Evolutionary conservation across 1,284 basidiomycete genomes (phyloP), one percentile per base, ranked within the genome.

Genomic region (Neotropicomus parvogracilis): DNA sequence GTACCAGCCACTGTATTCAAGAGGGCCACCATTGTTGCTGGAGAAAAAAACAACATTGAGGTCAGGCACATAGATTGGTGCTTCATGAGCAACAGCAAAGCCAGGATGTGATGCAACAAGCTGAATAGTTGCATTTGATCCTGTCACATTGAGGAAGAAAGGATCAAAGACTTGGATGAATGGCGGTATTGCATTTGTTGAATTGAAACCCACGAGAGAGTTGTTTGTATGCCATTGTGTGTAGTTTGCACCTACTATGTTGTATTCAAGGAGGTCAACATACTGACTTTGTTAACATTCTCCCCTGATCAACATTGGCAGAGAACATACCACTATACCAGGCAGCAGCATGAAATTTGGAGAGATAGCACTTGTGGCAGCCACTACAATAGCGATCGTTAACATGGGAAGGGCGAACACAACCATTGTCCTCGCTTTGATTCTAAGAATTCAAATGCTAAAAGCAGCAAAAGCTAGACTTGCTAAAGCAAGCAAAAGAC

Each of bases 41-140:
- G 69, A 59, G 46, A 80, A 80, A 59, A 74, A 78, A 7, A 89
- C 68, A 50, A 81, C 76, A 55, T 87, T 77, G n/a, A 79, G 82
- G n/a, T 68, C 70, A 1, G 79, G 68, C 12, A 77, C 66, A 66
- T 81, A 88, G 1, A 87, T 74, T 0, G 81, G 81, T 4, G 85
- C 87, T 65, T 90, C 87, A 57, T 89, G 87, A 16, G 85, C 86
- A 54, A 87, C 79, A 0, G 83, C 79, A 58, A 79, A 85, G 12
- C 75, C 75, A 0, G 73, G 68, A 53, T 81, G 78, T 2, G 74
- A 74, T 0, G 81, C 78, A 16, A 90, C 74, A 48, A 76, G 64
- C 5, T 75, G 74, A 42, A 89, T 75, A 0, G 76, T 75, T 3
- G 87, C 78, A 29, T 70, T 68, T 9, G 66, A 55, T 0, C 86